These are phyloP conservation scores for Penicillium sp. DNA, from an alignment of 2,329 filamentous ascomycete genomes.

Conservation along the genomic window DNA sequence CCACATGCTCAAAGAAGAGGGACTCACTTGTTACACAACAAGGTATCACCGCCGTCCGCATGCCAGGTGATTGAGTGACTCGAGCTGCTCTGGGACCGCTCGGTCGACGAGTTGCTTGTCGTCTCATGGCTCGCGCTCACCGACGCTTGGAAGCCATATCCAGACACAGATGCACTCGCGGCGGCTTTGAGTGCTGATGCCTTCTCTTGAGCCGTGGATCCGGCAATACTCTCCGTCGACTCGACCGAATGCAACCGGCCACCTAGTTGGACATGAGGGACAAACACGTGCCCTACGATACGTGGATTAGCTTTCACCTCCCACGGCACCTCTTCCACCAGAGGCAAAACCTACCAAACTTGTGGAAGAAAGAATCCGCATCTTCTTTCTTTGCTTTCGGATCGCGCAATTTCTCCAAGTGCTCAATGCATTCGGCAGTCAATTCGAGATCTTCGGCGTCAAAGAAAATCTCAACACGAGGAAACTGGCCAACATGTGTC, in stretches of 20 bases:
- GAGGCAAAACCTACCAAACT: not conserved
- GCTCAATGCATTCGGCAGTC: not conserved
- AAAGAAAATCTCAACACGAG: not conserved
- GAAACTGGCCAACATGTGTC: not conserved
- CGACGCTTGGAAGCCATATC: not conserved
- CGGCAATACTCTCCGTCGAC: not conserved
- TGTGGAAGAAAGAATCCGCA: not conserved
- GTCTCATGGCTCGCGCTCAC: not conserved
- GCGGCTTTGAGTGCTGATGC: not conserved
- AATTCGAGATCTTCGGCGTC: not conserved
- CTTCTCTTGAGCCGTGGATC: not conserved
- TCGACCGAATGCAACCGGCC: not conserved
- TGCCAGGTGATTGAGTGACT: too few species aligned
- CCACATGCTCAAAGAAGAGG: too few species aligned
- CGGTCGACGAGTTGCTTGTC: not conserved
- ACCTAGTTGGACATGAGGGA: not conserved
- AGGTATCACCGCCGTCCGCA: too few species aligned
- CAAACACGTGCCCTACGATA: not conserved
- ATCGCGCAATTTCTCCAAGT: not conserved
- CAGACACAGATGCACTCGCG: not conserved
- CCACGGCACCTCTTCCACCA: not conserved
- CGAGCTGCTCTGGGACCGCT: not conserved
- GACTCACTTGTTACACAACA: too few species aligned
- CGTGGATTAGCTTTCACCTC: not conserved
- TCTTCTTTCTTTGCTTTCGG: not conserved